These are phyloP conservation scores for Candida qinlingensis DNA, from an alignment of 805 yeast genomes.

Conservation along the genomic window DNA sequence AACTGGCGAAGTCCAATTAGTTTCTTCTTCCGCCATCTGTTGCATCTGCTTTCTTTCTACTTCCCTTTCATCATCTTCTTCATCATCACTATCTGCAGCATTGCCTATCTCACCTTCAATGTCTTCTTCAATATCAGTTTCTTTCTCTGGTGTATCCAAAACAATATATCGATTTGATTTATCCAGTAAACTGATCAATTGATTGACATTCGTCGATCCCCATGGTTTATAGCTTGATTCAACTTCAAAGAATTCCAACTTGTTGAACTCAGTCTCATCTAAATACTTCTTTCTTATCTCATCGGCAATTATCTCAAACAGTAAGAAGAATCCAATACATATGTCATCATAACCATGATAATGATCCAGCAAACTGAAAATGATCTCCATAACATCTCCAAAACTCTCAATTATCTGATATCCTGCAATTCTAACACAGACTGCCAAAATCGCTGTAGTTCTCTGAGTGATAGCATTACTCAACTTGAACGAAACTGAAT, in stretches of 20 bases:
- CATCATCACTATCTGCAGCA: constrained; percentile 30
- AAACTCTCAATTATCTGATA: constrained; percentile 56
- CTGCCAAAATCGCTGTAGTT: constrained; percentile 62
- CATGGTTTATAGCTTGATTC: constrained; percentile 23
- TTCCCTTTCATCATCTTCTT: constrained; percentile 25
- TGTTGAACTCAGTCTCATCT: constrained; percentile 11
- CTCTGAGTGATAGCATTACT: constrained; percentile 72
- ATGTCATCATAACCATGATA: constrained; percentile 78
- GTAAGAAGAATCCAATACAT: constrained; percentile 66
- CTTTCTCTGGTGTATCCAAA: constrained; percentile 26
- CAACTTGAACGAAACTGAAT: constrained; percentile 65
- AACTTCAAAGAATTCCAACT: constrained; percentile 19
- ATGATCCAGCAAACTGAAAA: constrained; percentile 73
- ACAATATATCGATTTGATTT: constrained; percentile 27
- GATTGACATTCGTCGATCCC: constrained; percentile 43
- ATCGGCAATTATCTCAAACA: constrained; percentile 56
- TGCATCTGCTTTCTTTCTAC: constrained; percentile 20
- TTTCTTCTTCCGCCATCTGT: constrained; percentile 25
- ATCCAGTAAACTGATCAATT: constrained; percentile 40
- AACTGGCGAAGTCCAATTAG: constrained; percentile 61
- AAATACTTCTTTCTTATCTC: constrained; percentile 40
- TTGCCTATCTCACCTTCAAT: constrained; percentile 32
- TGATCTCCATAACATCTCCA: constrained; percentile 65
- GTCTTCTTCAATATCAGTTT: constrained; percentile 30
- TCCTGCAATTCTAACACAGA: constrained; percentile 70